phyloP scores from a whole-genome alignment of 495 filamentous ascomycete genomes.

The Alectoria sarmentosa region DNA sequence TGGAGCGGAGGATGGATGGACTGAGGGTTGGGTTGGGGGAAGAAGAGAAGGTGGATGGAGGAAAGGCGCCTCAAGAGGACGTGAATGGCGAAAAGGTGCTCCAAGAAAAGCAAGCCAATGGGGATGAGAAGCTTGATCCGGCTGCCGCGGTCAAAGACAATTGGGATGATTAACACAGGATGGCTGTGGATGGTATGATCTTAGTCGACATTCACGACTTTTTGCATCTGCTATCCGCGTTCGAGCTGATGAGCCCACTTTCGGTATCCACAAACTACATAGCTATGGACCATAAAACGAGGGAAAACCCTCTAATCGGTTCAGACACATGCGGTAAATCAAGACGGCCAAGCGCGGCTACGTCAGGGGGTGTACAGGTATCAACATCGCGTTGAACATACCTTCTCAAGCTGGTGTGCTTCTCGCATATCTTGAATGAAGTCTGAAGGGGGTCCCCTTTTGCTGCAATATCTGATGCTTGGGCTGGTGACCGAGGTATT shows the following conservation, averaged over 20 bases:
- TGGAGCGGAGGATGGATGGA: slow-evolving; percentile 1
- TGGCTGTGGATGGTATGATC: neutral
- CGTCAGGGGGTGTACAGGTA: no score
- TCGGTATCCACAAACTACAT: neutral
- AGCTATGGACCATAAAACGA: no score
- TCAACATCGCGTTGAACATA: no score
- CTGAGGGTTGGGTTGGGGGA: neutral
- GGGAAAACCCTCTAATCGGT: no score
- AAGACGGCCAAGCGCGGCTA: no score
- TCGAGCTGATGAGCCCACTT: neutral
- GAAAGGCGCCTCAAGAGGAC: neutral
- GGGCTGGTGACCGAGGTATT: neutral
- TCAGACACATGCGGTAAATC: no score
- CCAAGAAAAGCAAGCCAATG: neutral
- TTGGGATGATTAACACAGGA: slow-evolving; percentile 16
- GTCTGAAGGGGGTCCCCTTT: neutral
- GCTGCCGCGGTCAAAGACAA: slow-evolving; percentile 11
- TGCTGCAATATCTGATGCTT: no score
- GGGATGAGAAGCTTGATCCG: neutral
- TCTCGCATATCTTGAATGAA: neutral
- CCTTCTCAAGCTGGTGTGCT: no score
- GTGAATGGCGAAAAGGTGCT: neutral
- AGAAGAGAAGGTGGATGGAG: neutral
- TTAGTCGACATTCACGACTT: neutral
- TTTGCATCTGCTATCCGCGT: neutral